A percentile compares a stretch with the other conserved stretches of the same genome.
phyloP scores from a whole-genome alignment of 176 grass and related monocot genomes.

The Oryza glumipatula region DNA sequence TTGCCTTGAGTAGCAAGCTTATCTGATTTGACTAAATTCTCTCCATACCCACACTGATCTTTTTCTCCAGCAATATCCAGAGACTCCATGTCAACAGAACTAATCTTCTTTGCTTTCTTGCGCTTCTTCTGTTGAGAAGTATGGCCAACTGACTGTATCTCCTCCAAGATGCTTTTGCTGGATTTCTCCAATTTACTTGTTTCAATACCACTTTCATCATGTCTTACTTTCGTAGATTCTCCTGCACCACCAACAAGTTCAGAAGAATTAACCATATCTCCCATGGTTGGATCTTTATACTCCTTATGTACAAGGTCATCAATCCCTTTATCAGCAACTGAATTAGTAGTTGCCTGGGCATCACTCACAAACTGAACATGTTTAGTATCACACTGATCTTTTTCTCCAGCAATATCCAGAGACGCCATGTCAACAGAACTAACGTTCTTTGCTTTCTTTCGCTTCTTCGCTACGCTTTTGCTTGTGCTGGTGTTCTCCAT shows the following conservation, averaged over 20 bases:
- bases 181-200: conserved; percentile 35
- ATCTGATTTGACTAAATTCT: conserved; percentile 39
- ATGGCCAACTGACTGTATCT: conserved; percentile 34
- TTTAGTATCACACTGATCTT: conserved; percentile 33
- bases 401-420: conserved; percentile 40
- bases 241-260: conserved; percentile 35
- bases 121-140: conserved; percentile 44
- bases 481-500: conserved; percentile 39
- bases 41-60: conserved; percentile 22
- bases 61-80: conserved; percentile 44
- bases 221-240: conserved; percentile 27
- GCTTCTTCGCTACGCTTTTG: conserved; percentile 32
- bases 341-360: conserved; percentile 38
- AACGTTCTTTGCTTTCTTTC: conserved; percentile 49
- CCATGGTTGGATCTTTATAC: conserved; percentile 33
- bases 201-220: conserved; percentile 35
- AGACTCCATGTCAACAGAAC: conserved; percentile 39
- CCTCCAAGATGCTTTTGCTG: conserved; percentile 20
- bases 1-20: conserved; percentile 30
- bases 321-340: conserved; percentile 44
- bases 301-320: conserved; percentile 23
- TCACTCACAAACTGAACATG: conserved; percentile 30
- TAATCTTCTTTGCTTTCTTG: conserved; percentile 41
- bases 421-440: conserved; percentile 42
- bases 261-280: conserved; percentile 18